A percentile compares a stretch with the other conserved stretches of the same genome.
Conservation (phyloP, 768 basidiomycete species). For the Amanita rubescens region DNA sequence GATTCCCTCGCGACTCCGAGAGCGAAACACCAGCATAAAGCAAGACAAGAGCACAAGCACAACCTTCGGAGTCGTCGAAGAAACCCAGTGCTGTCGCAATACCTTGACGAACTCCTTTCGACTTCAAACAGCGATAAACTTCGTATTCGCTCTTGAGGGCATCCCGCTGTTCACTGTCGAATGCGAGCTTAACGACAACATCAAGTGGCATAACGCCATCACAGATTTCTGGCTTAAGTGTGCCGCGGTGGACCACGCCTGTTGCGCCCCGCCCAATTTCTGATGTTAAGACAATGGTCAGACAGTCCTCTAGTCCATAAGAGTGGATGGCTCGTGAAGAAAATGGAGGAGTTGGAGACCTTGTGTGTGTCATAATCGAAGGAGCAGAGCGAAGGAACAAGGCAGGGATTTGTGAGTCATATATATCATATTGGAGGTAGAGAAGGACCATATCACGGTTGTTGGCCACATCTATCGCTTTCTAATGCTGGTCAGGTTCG, state of each 20-base stretch:
- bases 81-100: conserved; percentile 11
- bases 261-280: conserved; percentile 16
- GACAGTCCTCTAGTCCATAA: conserved; percentile 11
- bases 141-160: conserved; percentile 14
- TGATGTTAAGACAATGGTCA: conserved; percentile 11
- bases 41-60: conserved; percentile 12
- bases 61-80: conserved; percentile 13
- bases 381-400: conserved; percentile 8
- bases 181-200: conserved; percentile 14
- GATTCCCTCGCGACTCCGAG: not conserved
- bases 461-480: not conserved
- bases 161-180: conserved; percentile 11
- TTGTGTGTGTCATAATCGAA: conserved; percentile 5
- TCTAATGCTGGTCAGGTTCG: conserved; percentile 5
- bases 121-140: conserved; percentile 11
- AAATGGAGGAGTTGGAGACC: conserved; percentile 5
- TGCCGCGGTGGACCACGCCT: conserved; percentile 14
- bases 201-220: conserved; percentile 9
- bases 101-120: conserved; percentile 11
- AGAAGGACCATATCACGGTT: conserved; percentile 6
- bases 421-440: conserved; percentile 8
- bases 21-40: conserved; percentile 9
- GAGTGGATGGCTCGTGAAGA: conserved; percentile 10
- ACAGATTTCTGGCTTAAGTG: conserved; percentile 10
- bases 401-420: conserved; percentile 8